A percentile compares a stretch with the other conserved stretches of the same genome.
Conservation (phyloP, 1,284 basidiomycete species). For the Porodaedalea pini region DNA sequence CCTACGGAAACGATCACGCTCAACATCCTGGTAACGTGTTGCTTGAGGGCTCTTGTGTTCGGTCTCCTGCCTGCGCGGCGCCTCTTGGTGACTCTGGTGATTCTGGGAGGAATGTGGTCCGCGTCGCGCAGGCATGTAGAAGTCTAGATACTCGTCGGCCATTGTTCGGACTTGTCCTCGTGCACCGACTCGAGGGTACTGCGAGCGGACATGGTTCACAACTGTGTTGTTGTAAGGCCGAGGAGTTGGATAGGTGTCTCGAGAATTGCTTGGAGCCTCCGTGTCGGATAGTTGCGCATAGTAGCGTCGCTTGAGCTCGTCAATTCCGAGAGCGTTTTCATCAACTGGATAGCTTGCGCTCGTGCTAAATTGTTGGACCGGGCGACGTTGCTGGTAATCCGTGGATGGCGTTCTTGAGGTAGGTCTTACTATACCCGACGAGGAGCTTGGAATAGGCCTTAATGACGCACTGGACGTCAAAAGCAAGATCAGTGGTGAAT, state of each 20-base stretch:
- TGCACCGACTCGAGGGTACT: background rate
- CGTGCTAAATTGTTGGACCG: background rate
- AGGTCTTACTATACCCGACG: too few relatives aligned
- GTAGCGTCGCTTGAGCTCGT: constrained; percentile 4
- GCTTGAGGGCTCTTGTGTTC: background rate
- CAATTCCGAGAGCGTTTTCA: background rate
- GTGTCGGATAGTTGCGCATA: background rate
- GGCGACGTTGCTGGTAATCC: too few relatives aligned
- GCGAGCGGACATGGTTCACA: background rate
- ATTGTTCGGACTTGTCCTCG: background rate
- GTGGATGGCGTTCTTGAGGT: too few relatives aligned
- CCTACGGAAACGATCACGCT: background rate
- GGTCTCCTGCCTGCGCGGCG: background rate
- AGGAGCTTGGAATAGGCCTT: too few relatives aligned
- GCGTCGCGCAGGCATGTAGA: constrained; percentile 8
- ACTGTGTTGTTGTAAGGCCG: background rate
- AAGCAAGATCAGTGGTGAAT: background rate
- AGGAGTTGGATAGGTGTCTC: background rate
- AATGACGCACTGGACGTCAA: background rate
- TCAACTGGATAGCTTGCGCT: background rate
- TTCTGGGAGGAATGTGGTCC: background rate
- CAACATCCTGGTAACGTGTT: background rate
- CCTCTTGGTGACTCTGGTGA: background rate
- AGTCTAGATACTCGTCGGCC: constrained; percentile 10
- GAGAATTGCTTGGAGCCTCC: too few relatives aligned